Percentiles rank a stretch among this genome's conserved stretches.
Evolutionary conservation across 2,329 filamentous ascomycete genomes (phyloP).

Genomic region (Samsoniella hepiali): DNA sequence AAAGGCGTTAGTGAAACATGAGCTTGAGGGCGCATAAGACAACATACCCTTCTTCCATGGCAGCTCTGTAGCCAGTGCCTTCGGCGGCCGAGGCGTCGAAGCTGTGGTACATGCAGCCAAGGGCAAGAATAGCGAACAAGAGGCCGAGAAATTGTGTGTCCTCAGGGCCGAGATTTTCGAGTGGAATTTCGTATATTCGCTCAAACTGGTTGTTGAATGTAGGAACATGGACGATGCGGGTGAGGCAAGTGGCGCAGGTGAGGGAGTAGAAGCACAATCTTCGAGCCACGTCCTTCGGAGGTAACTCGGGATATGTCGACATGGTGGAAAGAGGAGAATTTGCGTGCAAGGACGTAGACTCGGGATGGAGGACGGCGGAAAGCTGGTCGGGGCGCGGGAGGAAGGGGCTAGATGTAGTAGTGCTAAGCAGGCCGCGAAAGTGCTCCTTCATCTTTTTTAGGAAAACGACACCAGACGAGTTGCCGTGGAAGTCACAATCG

Average conservation of each 20-base stretch:
- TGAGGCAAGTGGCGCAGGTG: conserved; percentile 54
- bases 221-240: conserved; percentile 75
- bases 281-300: conserved; percentile 56
- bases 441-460: conserved; percentile 83
- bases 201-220: conserved; percentile 77
- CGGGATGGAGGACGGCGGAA: conserved; percentile 55
- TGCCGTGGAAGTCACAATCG: conserved; percentile 92
- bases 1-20: conserved; percentile 40
- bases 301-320: conserved; percentile 63
- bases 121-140: conserved; percentile 65
- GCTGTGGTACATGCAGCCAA: conserved; percentile 69
- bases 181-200: conserved; percentile 68
- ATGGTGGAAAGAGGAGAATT: conserved; percentile 59
- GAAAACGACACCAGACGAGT: conserved; percentile 88
- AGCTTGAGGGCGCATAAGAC: no score
- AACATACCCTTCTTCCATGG: conserved; percentile 55
- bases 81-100: conserved; percentile 51
- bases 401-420: conserved; percentile 58
- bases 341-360: conserved; percentile 64
- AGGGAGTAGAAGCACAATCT: conserved; percentile 54
- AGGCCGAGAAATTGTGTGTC: conserved; percentile 69
- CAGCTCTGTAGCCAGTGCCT: conserved; percentile 46
- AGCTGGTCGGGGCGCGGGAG: conserved; percentile 50
- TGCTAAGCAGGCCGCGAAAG: conserved; percentile 72
- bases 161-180: conserved; percentile 59